Evolutionary conservation across 176 grass and related monocot species (phyloP).

Genomic region (Typha latifolia): DNA sequence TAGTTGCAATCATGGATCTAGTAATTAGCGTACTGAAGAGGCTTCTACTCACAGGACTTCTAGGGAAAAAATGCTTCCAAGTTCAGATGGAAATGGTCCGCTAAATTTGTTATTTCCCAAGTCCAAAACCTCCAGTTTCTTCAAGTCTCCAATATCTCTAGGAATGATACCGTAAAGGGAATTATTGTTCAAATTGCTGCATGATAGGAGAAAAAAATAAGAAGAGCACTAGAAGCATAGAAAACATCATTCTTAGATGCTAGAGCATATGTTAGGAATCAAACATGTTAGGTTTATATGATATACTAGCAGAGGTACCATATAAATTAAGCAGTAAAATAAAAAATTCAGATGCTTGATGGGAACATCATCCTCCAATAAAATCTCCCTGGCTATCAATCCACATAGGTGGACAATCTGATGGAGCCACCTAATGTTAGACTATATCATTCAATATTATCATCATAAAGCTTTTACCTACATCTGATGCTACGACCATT

Average conservation of each 20-base stretch:
- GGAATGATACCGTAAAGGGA: conserved; percentile 32
- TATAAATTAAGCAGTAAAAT: not conserved
- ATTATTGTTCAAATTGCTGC: conserved; percentile 34
- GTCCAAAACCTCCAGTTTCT: conserved; percentile 27
- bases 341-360: not conserved
- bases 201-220: not conserved
- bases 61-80: conserved; percentile 16
- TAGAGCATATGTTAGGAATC: too few species aligned
- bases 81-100: conserved; percentile 24
- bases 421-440: too few species aligned
- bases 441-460: too few species aligned
- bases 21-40: too few species aligned
- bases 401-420: too few species aligned
- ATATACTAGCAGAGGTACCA: too few species aligned
- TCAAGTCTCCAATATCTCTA: conserved; percentile 21
- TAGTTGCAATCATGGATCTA: too few species aligned
- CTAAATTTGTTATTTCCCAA: conserved; percentile 31
- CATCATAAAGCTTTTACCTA: too few species aligned
- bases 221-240: not conserved
- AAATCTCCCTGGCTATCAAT: too few species aligned
- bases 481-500: too few species aligned
- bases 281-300: too few species aligned
- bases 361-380: too few species aligned
- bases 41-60: conserved; percentile 23
- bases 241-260: not conserved